phyloP scores from a whole-genome alignment of 345 rosid species.

The Citrus mangshanensis region DNA sequence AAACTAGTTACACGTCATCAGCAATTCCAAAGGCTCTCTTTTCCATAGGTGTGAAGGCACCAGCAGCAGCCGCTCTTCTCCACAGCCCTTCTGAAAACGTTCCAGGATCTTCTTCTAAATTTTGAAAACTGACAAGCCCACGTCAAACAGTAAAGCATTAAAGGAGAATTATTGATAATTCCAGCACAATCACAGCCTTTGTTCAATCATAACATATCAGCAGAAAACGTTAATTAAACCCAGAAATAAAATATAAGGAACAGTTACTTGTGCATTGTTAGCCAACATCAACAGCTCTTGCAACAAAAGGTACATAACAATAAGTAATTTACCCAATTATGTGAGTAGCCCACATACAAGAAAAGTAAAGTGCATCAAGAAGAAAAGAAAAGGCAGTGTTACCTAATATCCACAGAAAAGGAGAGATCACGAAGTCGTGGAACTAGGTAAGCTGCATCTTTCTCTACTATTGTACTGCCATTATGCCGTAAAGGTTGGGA shows the following conservation, averaged over 20 bases:
- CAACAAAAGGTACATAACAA: background rate
- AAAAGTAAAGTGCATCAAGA: background rate
- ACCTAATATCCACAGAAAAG: conserved; percentile 89
- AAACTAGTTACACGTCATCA: conserved; percentile 72
- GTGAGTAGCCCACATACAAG: background rate
- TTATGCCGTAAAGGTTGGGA: conserved; percentile 8
- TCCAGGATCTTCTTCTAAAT: conserved; percentile 49
- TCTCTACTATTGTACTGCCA: conserved; percentile 69
- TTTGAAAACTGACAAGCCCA: conserved; percentile 43
- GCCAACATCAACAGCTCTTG: background rate
- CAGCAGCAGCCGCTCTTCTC: conserved; percentile 86
- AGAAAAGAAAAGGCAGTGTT: conserved; percentile 5
- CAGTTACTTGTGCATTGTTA: no score
- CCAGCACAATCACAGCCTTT: background rate
- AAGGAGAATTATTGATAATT: background rate
- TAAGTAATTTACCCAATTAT: background rate
- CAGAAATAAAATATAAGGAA: background rate
- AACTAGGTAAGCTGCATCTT: conserved; percentile 69
- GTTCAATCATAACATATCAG: background rate
- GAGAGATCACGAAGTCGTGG: conserved; percentile 91
- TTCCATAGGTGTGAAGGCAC: conserved; percentile 71
- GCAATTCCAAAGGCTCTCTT: conserved; percentile 90
- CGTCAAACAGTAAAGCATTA: background rate
- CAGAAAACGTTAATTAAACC: background rate
- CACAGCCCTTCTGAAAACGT: conserved; percentile 74